These are phyloP conservation scores for Actinomortierella wolfii DNA, from an alignment of 371 early-diverging fungal species.

Conservation along the genomic window DNA sequence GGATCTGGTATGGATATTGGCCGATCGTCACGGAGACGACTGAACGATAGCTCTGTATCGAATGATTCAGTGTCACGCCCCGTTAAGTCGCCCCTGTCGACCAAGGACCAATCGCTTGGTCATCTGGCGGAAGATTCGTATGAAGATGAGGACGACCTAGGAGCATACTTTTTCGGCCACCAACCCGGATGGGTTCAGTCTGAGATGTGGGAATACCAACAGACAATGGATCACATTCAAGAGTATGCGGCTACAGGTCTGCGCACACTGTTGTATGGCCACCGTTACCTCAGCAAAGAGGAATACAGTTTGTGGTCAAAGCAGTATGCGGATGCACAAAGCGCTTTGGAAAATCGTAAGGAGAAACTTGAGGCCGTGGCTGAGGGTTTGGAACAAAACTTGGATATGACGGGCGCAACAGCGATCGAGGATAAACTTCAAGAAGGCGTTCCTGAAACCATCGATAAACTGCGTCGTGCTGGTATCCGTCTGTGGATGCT, in stretches of 20 bases:
- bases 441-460: conserved; percentile 92
- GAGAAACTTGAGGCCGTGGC: conserved; percentile 79
- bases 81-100: background rate
- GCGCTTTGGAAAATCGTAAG: conserved; percentile 79
- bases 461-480: conserved; percentile 83
- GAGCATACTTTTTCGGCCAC: conserved; percentile 43
- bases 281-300: conserved; percentile 71
- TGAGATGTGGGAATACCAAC: conserved; percentile 49
- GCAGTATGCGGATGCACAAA: conserved; percentile 78
- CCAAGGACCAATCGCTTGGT: too few species aligned
- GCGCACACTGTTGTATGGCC: conserved; percentile 86
- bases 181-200: conserved; percentile 31
- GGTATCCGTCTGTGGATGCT: conserved; percentile 97
- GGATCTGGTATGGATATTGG: background rate
- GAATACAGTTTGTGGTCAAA: conserved; percentile 83
- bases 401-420: conserved; percentile 80
- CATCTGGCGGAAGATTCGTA: conserved; percentile 16
- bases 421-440: conserved; percentile 97
- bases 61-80: background rate
- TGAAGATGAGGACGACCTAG: conserved; percentile 26
- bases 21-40: too few species aligned
- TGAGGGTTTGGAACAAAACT: conserved; percentile 77
- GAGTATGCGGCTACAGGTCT: conserved; percentile 88
- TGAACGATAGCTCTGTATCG: background rate
- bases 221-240: conserved; percentile 52